Evolutionary conservation across 768 basidiomycete species (phyloP), one percentile per base, ranked within the genome.

Genomic region (Russula sp.): DNA sequence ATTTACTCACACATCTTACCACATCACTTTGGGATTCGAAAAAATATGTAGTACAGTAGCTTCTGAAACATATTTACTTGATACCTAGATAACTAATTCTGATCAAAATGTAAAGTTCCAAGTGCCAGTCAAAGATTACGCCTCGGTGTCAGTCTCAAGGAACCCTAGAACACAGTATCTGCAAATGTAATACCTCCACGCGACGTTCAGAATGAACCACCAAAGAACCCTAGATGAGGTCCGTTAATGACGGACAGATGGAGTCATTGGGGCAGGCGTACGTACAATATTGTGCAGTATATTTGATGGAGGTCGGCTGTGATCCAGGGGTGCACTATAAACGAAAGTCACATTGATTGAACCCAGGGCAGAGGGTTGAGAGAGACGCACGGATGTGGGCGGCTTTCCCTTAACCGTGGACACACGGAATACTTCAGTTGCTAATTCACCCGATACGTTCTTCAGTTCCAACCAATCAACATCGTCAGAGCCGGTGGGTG

Each of bases 201-300:
- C 47, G 40, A 37, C 8, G 2, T 20, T 50, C 27, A 42, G n/a
- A 44, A 31, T 32, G 50, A 22, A 10, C 58, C 20, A 35, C 51
- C 50, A 22, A 34, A 52, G 16, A 63, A 35, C 58, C 39, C 63
- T 64, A 13, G 18, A 44, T 18, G 32, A 14, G 3, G 14, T 6
- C 2, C 9, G 40, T 64, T n/a, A 64, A 44, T 31, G 22, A 42
- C 27, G 4, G 32, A 18, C 40, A 18, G 2, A 7, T 22, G 16
- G 34, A 47, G 10, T 1, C 18, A 31, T 20, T 11, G 31, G 5
- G 31, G 31, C 27, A 42, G 42, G 11, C 4, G 40, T 16, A 58
- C 67, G 31, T 51, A 68, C 67, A 55, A 32, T 68, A 68, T 42
- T 35, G 34, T 31, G 67, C 56, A n/a, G 52, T 9, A 47, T 68